These are phyloP conservation scores for Aspergillus biplanus DNA, from an alignment of 495 filamentous ascomycete species.

Conservation along the genomic window DNA sequence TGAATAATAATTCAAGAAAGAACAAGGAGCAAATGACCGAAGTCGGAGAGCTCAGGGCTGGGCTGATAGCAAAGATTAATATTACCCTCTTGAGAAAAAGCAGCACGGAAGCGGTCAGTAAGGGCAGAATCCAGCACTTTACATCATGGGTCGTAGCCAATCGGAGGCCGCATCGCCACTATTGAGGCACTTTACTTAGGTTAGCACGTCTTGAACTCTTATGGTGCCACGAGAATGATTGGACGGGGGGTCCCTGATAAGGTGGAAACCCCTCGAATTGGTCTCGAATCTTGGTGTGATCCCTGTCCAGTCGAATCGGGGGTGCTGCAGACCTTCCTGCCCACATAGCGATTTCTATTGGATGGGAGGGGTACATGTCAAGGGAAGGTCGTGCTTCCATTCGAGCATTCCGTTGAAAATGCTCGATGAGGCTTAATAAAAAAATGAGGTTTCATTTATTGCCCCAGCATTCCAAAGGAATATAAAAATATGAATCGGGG, in stretches of 20 bases:
- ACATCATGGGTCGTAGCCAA: neutral
- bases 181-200: neutral
- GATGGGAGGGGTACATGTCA: constrained; percentile 5
- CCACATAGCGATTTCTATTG: constrained; percentile 4
- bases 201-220: neutral
- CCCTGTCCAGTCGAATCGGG: constrained; percentile 7
- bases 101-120: neutral
- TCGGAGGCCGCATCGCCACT: neutral
- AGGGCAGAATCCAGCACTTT: constrained; percentile 1
- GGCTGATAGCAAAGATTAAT: too few relatives aligned
- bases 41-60: too few relatives aligned
- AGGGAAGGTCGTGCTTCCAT: neutral
- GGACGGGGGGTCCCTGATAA: constrained; percentile 2
- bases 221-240: neutral
- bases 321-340: constrained; percentile 9
- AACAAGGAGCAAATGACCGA: too few relatives aligned
- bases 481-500: neutral
- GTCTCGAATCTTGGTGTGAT: neutral
- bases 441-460: neutral
- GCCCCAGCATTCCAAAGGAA: neutral
- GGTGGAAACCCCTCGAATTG: neutral
- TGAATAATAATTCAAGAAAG: too few relatives aligned
- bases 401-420: neutral
- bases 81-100: constrained; percentile 2
- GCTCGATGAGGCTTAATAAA: neutral